Evolutionary conservation across 805 yeast genomes (phyloP).

Genomic region (Saturnispora galanensis): DNA sequence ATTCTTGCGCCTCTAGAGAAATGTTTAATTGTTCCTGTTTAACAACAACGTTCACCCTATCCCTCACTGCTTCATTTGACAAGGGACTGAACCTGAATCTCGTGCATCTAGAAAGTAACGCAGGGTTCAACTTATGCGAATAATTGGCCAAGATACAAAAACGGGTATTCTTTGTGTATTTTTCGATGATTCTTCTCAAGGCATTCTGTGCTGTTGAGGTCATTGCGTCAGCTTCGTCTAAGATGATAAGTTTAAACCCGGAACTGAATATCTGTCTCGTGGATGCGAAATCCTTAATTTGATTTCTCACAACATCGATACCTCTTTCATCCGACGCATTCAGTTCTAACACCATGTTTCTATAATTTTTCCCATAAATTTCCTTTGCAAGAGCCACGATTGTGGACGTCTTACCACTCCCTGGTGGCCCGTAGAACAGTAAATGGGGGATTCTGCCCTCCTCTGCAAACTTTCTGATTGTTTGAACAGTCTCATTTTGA

Average conservation of each 20-base stretch:
- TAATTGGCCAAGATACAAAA: slow-evolving; percentile 94
- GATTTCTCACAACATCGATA: slow-evolving; percentile 95
- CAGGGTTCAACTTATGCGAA: slow-evolving; percentile 92
- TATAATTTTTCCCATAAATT: slow-evolving; percentile 70
- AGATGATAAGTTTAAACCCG: slow-evolving; percentile 81
- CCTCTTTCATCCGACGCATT: slow-evolving; percentile 98
- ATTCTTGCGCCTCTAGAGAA: slow-evolving; percentile 45
- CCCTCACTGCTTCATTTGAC: slow-evolving; percentile 52
- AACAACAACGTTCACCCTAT: slow-evolving; percentile 60
- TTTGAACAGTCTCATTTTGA: slow-evolving; percentile 74
- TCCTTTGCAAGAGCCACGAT: slow-evolving; percentile 80
- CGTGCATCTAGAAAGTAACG: slow-evolving; percentile 88
- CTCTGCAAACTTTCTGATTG: slow-evolving; percentile 75
- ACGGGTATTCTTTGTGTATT: slow-evolving; percentile 88
- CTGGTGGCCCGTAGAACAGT: slow-evolving; percentile 92
- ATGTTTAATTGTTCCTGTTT: slow-evolving; percentile 56
- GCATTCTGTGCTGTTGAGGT: slow-evolving; percentile 81
- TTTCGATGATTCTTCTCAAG: slow-evolving; percentile 75
- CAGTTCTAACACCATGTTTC: slow-evolving; percentile 85
- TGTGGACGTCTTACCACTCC: slow-evolving; percentile 88
- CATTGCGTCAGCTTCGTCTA: slow-evolving; percentile 97
- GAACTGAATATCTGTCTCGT: slow-evolving; percentile 85
- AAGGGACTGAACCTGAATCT: slow-evolving; percentile 89
- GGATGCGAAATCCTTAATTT: slow-evolving; percentile 91
- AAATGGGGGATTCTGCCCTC: slow-evolving; percentile 84